Base-by-base conservation (phyloP, 2,329 filamentous ascomycete species). In the Aurifilum marmelostoma region DNA sequence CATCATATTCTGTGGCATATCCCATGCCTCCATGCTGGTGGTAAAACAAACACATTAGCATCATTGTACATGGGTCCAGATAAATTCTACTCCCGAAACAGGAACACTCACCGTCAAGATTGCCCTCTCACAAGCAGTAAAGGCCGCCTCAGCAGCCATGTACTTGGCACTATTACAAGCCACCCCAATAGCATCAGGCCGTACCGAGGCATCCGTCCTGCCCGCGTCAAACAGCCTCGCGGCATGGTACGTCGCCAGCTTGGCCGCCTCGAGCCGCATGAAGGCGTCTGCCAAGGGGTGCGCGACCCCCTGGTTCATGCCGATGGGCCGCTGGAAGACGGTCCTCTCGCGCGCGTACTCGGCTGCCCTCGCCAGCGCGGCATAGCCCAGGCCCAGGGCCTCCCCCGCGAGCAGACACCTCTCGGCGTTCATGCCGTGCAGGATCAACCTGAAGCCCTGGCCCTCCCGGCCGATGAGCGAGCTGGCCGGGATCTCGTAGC, bases 361-460 rank as follows among this genome's bases (percentile, higher is more conserved):
- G 0, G 88, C 83, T 0, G 91, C 91, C 72, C 83, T 87, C 67
- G 83, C 81, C 37, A 89, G 79, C 12, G 88, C 92, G 0, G 89
- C 91, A 74, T 96, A 96, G 0, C 92, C 93, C 0, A 97, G 80
- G 0, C 93, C 92, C 0, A 96, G 83, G 0, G 93, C 92, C 80
- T 96, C 92, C 32, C 92, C 92, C 1, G 92, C 92, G 0, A 94
- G 81, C 0, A 94, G 84, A 75, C 91, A 92, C 2, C 91, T 84
- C 77, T 94, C 91, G 0, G 91, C 91, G 72, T 94, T 94, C 90
- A 94, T 92, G 2, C 92, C 91, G 74, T 93, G 90, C 32, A 94
- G 84, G 65, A 94, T 87, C 67, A 93, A 91, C 74, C 89, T 90
- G 83, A 97, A 97, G 0, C 93, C 93, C 68, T 92, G 84, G 6